A percentile compares a stretch with the other conserved stretches of the same genome.
Conservation (phyloP, 1,284 basidiomycete genomes). For the Trichosporon ovoides region DNA sequence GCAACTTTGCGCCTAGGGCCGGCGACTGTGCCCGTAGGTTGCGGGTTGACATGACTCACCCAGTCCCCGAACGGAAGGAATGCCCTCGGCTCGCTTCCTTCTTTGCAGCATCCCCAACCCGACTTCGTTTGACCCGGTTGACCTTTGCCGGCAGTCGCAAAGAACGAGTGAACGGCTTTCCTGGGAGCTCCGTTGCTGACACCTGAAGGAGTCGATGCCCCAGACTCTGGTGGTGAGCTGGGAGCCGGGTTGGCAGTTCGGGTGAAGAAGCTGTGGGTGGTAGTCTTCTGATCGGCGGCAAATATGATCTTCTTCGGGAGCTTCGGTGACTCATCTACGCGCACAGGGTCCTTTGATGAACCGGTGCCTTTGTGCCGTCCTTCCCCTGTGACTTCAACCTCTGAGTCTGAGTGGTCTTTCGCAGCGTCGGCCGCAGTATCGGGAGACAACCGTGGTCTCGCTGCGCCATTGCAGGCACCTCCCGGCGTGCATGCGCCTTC, state of each 20-base stretch:
- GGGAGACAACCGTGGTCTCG: not conserved
- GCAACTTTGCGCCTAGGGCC: not conserved
- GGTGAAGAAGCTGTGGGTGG: conserved; percentile 35
- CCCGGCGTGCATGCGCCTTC: not conserved
- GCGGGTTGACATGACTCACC: conserved; percentile 18
- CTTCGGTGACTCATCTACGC: not conserved
- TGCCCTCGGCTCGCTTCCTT: conserved; percentile 31
- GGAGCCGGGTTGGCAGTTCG: not conserved
- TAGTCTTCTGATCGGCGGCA: conserved; percentile 25
- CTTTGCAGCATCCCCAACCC: conserved; percentile 38
- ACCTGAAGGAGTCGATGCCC: not conserved
- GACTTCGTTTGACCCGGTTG: conserved; percentile 22
- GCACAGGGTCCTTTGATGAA: not conserved
- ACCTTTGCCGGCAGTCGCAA: conserved; percentile 13
- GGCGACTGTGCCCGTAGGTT: not conserved
- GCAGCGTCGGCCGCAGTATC: not conserved
- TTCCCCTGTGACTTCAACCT: not conserved
- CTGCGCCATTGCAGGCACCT: not conserved
- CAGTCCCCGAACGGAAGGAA: conserved; percentile 30
- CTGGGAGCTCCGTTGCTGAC: not conserved
- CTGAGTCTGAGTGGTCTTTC: not conserved
- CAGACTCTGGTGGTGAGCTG: not conserved
- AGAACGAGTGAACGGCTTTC: conserved; percentile 30
- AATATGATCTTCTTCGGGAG: conserved; percentile 29
- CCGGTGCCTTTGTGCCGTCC: not conserved